Base-by-base conservation (phyloP, 2,329 filamentous ascomycete species). In the Ophiostoma himal-ulmi region DNA sequence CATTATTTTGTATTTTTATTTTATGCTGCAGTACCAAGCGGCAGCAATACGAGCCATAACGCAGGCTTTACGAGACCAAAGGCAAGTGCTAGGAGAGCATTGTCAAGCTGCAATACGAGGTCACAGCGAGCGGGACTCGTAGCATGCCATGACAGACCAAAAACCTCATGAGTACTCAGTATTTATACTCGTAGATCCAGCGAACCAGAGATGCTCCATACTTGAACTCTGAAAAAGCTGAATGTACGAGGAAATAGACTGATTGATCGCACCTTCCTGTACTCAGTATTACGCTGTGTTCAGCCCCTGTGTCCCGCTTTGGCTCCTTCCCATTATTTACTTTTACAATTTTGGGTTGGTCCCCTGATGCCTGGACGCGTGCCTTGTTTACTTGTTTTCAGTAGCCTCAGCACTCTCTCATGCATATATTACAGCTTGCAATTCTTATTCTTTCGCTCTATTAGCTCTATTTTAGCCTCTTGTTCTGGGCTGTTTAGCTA, bases 21-120 rank as follows among this genome's bases (percentile, higher is more conserved):
- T 57, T 26, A 57, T 57, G 22, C 8, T 26, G 22, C 22, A 22
- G 52, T 30, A 30, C 22, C 52, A 57, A 57, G 52, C 52, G 52
- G 52, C 52, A 57, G 52, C 52, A 57, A 57, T 57, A 57, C 52
- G 52, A 57, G 52, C 52, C 52, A 57, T 17, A 57, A 10, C 39
- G 39, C 22, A 57, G 52, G 52, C 44, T 57, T 57, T 26, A 57
- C 22, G 52, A 22, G 48, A 22, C n/a, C 39, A 44, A 14, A 14
- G 62, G n/a, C 60, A 41, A 68, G 66, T 48, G 52, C 54, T 62
- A 41, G 8, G 8, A 36, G 10, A 39, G 17, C 44, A 5, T n/a
- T 48, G 44, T 26, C n/a, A 57, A 57, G n/a, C 52, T 57, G 22
- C 52, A 26, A 57, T 57, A 57, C 52, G 52, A 57, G 52, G 52